Evolutionary conservation across 108 stramenopile genomes (phyloP).

Genomic region (Seminavis robusta): DNA sequence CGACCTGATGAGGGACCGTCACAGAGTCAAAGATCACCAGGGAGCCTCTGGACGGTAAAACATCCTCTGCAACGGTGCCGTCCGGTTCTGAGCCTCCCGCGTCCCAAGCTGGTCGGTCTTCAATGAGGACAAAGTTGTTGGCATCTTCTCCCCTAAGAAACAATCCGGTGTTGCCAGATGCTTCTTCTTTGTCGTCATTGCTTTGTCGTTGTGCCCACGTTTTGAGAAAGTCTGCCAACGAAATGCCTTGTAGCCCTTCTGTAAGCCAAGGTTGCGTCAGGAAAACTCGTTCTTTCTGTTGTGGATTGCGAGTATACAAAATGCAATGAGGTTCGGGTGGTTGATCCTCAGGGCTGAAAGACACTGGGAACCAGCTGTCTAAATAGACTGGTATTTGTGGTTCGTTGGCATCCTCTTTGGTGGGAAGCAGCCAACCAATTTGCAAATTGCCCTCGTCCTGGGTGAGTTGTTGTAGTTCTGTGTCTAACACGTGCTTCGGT

Average conservation of each 20-base stretch:
- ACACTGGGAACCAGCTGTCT: constrained; percentile 23
- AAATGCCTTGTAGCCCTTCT: constrained; percentile 2
- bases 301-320: constrained; percentile 13
- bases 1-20: constrained; percentile 42
- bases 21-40: constrained; percentile 60
- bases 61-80: constrained; percentile 17
- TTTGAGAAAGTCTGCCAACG: constrained; percentile 18
- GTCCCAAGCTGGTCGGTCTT: constrained; percentile 27
- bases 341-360: background rate
- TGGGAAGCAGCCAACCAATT: constrained; percentile 47
- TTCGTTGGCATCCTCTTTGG: background rate
- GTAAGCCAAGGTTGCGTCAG: constrained; percentile 24
- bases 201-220: background rate
- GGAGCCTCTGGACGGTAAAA: constrained; percentile 32
- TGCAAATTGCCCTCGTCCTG: constrained; percentile 48
- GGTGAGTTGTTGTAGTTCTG: background rate
- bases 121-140: constrained; percentile 14
- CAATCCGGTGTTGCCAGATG: constrained; percentile 4
- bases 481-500: background rate
- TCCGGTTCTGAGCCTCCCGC: constrained; percentile 11
- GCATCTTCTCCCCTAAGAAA: constrained; percentile 12
- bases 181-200: constrained; percentile 8
- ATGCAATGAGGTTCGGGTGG: constrained; percentile 26
- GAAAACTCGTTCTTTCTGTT: constrained; percentile 9
- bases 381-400: constrained; percentile 29